These are phyloP conservation scores for Vanderwaltozyma tropicalis DNA, from an alignment of 805 yeast genomes.

Conservation along the genomic window DNA sequence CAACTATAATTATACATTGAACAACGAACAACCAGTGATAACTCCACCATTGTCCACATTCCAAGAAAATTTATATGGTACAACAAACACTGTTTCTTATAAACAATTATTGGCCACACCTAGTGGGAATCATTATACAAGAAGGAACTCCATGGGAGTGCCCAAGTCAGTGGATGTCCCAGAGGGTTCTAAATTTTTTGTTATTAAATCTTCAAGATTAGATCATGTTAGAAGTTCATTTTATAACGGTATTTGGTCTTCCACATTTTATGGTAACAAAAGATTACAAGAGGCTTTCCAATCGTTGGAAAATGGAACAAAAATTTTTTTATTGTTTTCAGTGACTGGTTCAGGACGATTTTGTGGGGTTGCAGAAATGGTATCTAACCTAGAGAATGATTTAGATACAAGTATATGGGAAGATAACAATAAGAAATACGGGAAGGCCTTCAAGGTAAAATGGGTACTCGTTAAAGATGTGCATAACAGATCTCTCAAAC, in stretches of 20 bases:
- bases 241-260: slow-evolving; percentile 44
- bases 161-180: slow-evolving; percentile 25
- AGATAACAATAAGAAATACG: slow-evolving; percentile 40
- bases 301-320: slow-evolving; percentile 11
- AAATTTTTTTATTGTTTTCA: slow-evolving; percentile 43
- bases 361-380: slow-evolving; percentile 51
- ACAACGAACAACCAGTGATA: no score
- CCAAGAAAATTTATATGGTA: neutral
- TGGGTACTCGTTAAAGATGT: slow-evolving; percentile 46
- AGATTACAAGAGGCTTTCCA: slow-evolving; percentile 37
- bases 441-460: slow-evolving; percentile 41
- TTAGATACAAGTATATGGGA: slow-evolving; percentile 34
- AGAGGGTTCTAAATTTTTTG: slow-evolving; percentile 33
- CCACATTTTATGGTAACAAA: slow-evolving; percentile 47
- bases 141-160: slow-evolving; percentile 11
- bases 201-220: slow-evolving; percentile 44
- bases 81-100: neutral
- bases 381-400: slow-evolving; percentile 19
- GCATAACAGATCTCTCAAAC: slow-evolving; percentile 38
- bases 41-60: neutral
- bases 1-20: no score
- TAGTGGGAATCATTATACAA: neutral
- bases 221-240: slow-evolving; percentile 42
- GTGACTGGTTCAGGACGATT: slow-evolving; percentile 49
- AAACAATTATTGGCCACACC: neutral